These are phyloP conservation scores for Gamsiella multidivaricata DNA, from an alignment of 192 early-diverging fungal genomes.

Conservation along the genomic window DNA sequence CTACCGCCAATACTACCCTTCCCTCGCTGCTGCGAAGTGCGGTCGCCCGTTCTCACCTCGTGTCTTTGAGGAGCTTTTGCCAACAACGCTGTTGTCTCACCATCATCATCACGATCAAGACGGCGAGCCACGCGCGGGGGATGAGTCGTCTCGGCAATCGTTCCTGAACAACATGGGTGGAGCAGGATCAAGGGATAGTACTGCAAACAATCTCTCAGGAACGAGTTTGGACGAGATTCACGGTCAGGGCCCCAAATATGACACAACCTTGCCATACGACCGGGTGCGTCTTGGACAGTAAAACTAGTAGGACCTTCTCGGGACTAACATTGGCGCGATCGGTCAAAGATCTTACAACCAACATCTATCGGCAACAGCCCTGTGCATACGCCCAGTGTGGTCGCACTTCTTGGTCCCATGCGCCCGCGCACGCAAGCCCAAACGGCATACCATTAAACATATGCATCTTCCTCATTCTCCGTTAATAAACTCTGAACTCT, in stretches of 20 bases:
- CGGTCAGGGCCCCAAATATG: background rate
- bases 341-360: no score
- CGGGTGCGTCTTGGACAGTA: background rate
- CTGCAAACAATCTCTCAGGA: background rate
- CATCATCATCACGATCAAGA: slow-evolving; percentile 11
- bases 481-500: no score
- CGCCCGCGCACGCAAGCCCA: no score
- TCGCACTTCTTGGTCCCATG: no score
- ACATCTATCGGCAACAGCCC: no score
- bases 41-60: slow-evolving; percentile 32
- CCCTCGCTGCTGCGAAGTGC: slow-evolving; percentile 22
- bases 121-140: background rate
- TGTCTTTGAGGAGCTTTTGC: slow-evolving; percentile 15
- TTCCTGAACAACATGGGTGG: slow-evolving; percentile 22
- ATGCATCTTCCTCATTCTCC: no score
- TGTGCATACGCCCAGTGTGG: no score
- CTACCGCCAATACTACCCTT: slow-evolving; percentile 79
- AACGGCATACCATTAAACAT: no score
- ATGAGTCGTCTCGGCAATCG: background rate
- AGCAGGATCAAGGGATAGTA: background rate
- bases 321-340: no score
- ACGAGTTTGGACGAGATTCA: slow-evolving; percentile 4
- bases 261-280: background rate
- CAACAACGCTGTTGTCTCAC: slow-evolving; percentile 31
- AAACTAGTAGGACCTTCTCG: no score